These are phyloP conservation scores for Verruconis gallopava DNA, from an alignment of 2,329 filamentous ascomycete genomes.

Conservation along the genomic window DNA sequence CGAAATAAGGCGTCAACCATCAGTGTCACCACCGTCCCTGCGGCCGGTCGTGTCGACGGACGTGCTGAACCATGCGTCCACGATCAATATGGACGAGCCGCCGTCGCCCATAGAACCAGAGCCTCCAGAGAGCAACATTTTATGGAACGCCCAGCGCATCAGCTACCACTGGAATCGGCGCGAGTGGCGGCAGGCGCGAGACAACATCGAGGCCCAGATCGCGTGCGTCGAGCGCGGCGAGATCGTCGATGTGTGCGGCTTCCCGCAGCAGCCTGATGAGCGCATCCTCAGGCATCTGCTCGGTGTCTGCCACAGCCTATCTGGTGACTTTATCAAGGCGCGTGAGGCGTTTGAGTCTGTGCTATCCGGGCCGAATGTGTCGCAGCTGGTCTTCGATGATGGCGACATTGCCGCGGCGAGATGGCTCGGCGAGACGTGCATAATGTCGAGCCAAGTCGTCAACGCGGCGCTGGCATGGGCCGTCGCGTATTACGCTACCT, in stretches of 20 bases:
- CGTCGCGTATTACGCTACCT: constrained; percentile 18
- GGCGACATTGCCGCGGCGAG: constrained; percentile 22
- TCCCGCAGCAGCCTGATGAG: constrained; percentile 16
- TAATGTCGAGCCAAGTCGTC: constrained; percentile 18
- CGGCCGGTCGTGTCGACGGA: constrained; percentile 3
- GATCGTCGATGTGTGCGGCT: constrained; percentile 12
- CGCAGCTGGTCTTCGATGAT: constrained; percentile 17
- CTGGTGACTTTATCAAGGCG: constrained; percentile 18
- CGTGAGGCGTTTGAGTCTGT: constrained; percentile 20
- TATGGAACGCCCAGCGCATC: constrained; percentile 16
- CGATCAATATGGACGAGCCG: constrained; percentile 5
- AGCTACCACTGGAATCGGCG: constrained; percentile 15
- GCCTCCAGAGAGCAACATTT: constrained; percentile 12
- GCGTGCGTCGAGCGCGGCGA: constrained; percentile 18
- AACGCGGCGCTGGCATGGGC: constrained; percentile 20
- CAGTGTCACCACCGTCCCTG: background rate
- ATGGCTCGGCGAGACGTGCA: constrained; percentile 22
- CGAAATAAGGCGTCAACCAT: too few relatives aligned
- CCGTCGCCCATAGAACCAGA: constrained; percentile 8
- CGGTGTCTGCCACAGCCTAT: constrained; percentile 18
- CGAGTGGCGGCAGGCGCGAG: constrained; percentile 15
- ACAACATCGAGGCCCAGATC: constrained; percentile 17
- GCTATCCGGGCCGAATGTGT: constrained; percentile 16
- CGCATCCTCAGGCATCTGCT: constrained; percentile 19
- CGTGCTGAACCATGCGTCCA: background rate